Percentiles rank a stretch among this genome's conserved stretches.
Evolutionary conservation across 164 flowering plant genomes (phyloP).

Genomic region (Annona squamosa): DNA sequence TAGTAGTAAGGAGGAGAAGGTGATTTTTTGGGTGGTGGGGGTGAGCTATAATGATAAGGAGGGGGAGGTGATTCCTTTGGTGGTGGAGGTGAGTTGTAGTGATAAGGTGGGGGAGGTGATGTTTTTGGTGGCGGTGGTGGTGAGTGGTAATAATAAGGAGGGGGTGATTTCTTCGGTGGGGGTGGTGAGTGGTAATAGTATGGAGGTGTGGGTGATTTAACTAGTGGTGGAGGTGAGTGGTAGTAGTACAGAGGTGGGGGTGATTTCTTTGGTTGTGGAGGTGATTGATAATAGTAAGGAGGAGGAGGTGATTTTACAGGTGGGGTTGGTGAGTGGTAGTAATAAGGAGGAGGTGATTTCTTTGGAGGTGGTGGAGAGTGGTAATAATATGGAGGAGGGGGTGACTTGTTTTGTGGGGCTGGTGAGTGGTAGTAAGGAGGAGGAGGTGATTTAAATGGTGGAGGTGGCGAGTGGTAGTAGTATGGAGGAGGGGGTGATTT

Average conservation of each 20-base stretch:
- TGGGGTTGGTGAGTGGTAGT: neutral
- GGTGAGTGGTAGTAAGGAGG: neutral
- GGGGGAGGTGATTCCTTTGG: neutral
- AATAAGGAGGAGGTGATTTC: neutral
- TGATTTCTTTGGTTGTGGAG: neutral
- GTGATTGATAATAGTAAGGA: neutral
- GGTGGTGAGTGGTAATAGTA: neutral
- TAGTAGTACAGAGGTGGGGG: neutral
- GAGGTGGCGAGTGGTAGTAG: neutral
- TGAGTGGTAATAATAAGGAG: neutral
- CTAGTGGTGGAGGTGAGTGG: neutral
- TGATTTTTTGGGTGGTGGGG: neutral
- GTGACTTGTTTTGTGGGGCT: neutral
- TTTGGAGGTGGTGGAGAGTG: neutral
- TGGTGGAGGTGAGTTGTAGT: neutral
- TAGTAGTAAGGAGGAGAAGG: neutral
- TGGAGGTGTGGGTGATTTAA: neutral
- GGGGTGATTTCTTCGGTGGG: neutral
- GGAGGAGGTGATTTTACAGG: neutral
- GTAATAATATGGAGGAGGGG: neutral
- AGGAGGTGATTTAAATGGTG: neutral
- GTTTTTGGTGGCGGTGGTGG: neutral
- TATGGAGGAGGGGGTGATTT: neutral
- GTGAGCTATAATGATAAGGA: neutral
- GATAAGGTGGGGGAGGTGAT: neutral